Evolutionary conservation across 345 rosid genomes (phyloP), one percentile per base, ranked within the genome.

Genomic region (Acer negundo): DNA sequence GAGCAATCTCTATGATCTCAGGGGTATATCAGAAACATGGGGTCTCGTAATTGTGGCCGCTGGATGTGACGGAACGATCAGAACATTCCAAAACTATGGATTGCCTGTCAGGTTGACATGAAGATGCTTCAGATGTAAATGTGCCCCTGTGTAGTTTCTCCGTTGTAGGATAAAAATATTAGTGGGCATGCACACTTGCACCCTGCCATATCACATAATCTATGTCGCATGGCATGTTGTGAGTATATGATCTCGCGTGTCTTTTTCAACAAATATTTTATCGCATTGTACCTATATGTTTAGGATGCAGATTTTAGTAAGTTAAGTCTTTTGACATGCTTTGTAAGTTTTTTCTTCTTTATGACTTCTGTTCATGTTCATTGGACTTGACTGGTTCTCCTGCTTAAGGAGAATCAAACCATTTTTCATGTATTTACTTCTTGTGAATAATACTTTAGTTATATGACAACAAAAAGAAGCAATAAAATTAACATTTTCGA

Each of bases 31-130:
- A 3, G 88, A 85, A 19, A 84, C 96, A 31, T 93, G 98, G 98
- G 91, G 97, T 38, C 67, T 91, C 0, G 96, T 90, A 47, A 89
- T 95, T n/a, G 95, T 90, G 64, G 83, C 97, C 1, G 99, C 91
- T 7, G 89, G 94, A 64, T 82, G 80, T 62, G 96, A 93, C 55
- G 99, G 99, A 62, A 80, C 61, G 2, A 90, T 95, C 78, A 87
- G 84, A 81, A 88, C 92, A 47, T 95, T 89, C 82, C 93, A 89
- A 66, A 93, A 90, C 79, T 90, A 89, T 72, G 98, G 99, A 75
- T 65, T 90, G 83, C 94, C 96, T 6, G 64, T 84, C 35, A 78
- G 80, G 70, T 75, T 80, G 63, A 16, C 44, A 28, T 71, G 74
- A 55, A 71, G 31, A 28, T 28, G 28, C 42, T 71, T 71, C 38